These are phyloP conservation scores for Sherardia arvensis DNA, from an alignment of 257 asterid genomes.

Conservation along the genomic window DNA sequence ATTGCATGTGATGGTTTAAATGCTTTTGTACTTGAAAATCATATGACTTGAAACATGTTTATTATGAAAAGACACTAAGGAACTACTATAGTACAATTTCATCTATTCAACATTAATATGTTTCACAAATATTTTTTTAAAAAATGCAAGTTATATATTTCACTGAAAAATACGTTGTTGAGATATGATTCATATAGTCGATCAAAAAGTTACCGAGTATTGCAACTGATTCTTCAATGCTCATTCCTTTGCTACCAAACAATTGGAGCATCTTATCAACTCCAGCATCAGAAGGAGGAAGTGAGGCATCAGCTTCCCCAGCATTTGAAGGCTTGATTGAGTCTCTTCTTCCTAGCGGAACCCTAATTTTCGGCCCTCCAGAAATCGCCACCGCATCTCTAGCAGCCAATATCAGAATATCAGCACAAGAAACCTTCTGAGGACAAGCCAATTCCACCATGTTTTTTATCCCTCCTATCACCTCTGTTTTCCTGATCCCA, in stretches of 20 bases:
- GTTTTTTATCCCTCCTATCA: conserved; percentile 24
- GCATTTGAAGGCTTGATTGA: conserved; percentile 18
- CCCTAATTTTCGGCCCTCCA: conserved; percentile 38
- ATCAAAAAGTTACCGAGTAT: conserved; percentile 27
- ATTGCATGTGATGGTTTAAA: not conserved
- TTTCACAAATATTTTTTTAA: no score
- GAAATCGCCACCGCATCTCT: conserved; percentile 40
- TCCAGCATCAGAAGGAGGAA: conserved; percentile 29
- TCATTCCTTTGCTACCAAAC: conserved; percentile 27
- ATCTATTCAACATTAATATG: not conserved
- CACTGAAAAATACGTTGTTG: no score
- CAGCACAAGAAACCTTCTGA: conserved; percentile 41
- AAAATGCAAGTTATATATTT: not conserved
- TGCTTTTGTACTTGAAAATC: not conserved
- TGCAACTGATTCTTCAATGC: conserved; percentile 46
- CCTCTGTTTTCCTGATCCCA: conserved; percentile 36
- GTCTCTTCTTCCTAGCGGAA: conserved; percentile 51
- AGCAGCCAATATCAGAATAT: conserved; percentile 42
- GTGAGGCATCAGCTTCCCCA: conserved; percentile 19
- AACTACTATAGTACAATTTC: not conserved
- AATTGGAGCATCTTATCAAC: conserved; percentile 26
- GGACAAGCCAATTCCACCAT: conserved; percentile 40
- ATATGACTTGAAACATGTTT: not conserved
- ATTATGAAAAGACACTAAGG: not conserved
- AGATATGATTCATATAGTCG: not conserved